phyloP scores from a whole-genome alignment of 208 protist genomes.

The Strigomonas culicis region DNA sequence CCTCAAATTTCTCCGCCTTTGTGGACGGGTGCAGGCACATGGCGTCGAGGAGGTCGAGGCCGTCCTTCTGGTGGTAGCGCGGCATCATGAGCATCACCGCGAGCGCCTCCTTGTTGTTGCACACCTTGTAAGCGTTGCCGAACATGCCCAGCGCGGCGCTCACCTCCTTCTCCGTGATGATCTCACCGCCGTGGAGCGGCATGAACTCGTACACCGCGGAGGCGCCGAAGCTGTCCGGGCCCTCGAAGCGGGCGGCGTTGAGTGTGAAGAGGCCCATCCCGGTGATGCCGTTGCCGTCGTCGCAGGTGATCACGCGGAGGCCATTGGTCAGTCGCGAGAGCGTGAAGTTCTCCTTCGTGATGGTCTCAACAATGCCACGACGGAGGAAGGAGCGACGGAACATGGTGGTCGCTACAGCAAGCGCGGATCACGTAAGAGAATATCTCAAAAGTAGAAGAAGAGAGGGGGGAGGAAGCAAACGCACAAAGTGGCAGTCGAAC shows the following conservation, averaged over 20 bases:
- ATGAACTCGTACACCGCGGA: constrained; percentile 77
- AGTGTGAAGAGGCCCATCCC: constrained; percentile 85
- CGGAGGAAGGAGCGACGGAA: constrained; percentile 27
- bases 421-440: too few species aligned
- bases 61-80: constrained; percentile 73
- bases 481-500: too few species aligned
- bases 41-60: constrained; percentile 69
- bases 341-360: constrained; percentile 62
- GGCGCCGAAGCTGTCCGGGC: constrained; percentile 44
- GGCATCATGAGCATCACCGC: constrained; percentile 76
- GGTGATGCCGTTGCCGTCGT: constrained; percentile 78
- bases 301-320: constrained; percentile 81
- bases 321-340: constrained; percentile 73
- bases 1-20: constrained; percentile 54
- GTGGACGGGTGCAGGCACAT: constrained; percentile 73
- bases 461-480: too few species aligned
- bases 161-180: constrained; percentile 47
- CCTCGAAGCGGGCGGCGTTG: constrained; percentile 83
- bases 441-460: too few species aligned
- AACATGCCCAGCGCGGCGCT: constrained; percentile 61
- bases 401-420: constrained; percentile 37
- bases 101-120: constrained; percentile 87
- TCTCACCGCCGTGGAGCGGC: constrained; percentile 59
- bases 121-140: constrained; percentile 78
- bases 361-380: constrained; percentile 44